Conservation (phyloP, 768 basidiomycete species). For the Fistulinella prunicolor region DNA sequence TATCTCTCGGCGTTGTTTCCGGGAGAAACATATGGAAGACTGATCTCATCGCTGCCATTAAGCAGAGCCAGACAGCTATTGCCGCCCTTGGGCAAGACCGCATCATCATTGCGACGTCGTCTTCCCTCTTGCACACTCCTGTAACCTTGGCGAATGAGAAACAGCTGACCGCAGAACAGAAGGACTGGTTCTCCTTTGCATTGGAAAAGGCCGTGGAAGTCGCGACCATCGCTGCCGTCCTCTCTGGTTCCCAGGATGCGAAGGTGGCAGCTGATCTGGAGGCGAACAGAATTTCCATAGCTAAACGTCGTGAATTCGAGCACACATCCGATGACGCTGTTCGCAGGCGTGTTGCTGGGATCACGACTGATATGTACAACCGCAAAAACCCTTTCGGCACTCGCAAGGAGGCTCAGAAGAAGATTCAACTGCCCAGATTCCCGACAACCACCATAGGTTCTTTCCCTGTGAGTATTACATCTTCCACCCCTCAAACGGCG, state of each 20-base stretch:
- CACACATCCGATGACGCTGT: constrained; percentile 89
- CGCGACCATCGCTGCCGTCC: constrained; percentile 75
- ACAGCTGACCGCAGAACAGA: constrained; percentile 83
- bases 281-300: constrained; percentile 86
- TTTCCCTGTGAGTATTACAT: constrained; percentile 67
- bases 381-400: constrained; percentile 86
- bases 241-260: constrained; percentile 82
- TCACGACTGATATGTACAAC: constrained; percentile 81
- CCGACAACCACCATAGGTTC: constrained; percentile 98
- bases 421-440: constrained; percentile 92
- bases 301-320: constrained; percentile 94
- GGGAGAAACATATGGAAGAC: constrained; percentile 99
- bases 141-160: constrained; percentile 93
- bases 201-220: constrained; percentile 94
- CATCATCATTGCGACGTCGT: constrained; percentile 92
- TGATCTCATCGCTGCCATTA: constrained; percentile 82
- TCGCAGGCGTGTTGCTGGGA: constrained; percentile 90
- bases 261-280: constrained; percentile 71
- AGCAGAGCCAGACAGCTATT: constrained; percentile 80
- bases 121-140: constrained; percentile 97
- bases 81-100: constrained; percentile 80
- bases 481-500: background rate
- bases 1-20: constrained; percentile 95
- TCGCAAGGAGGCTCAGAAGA: constrained; percentile 86
- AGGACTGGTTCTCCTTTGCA: constrained; percentile 99